These are phyloP conservation scores for Epithele typhae DNA, from an alignment of 768 basidiomycete species.

Conservation along the genomic window DNA sequence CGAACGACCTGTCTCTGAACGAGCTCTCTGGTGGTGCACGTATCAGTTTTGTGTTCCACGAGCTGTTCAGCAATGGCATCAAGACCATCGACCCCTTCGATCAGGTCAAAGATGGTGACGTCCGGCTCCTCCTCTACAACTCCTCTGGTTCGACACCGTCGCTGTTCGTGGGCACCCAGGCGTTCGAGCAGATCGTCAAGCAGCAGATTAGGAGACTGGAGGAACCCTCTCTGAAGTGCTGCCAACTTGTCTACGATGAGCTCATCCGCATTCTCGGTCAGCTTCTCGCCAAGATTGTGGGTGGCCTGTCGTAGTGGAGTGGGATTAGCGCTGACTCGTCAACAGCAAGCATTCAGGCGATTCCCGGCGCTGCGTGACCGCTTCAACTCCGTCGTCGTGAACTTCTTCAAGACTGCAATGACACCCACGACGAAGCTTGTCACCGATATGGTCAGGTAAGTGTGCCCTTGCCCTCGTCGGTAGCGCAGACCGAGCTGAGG, in stretches of 20 bases:
- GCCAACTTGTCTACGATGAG: slow-evolving; percentile 94
- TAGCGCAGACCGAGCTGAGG: too few relatives aligned
- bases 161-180: slow-evolving; percentile 93
- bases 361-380: slow-evolving; percentile 96
- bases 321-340: background rate
- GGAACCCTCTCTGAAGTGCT: slow-evolving; percentile 91
- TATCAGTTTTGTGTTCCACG: slow-evolving; percentile 99
- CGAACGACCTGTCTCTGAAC: slow-evolving; percentile 90
- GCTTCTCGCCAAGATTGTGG: slow-evolving; percentile 82
- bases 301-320: slow-evolving; percentile 22
- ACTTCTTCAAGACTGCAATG: slow-evolving; percentile 96
- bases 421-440: slow-evolving; percentile 93
- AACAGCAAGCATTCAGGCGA: slow-evolving; percentile 92
- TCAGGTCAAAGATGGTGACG: slow-evolving; percentile 98
- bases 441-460: slow-evolving; percentile 84
- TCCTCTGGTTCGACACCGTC: slow-evolving; percentile 97
- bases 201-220: slow-evolving; percentile 97
- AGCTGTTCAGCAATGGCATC: slow-evolving; percentile 95
- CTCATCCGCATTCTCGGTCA: slow-evolving; percentile 94
- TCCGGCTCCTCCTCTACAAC: slow-evolving; percentile 93
- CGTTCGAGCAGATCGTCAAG: slow-evolving; percentile 98
- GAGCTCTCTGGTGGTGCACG: slow-evolving; percentile 98
- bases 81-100: slow-evolving; percentile 97
- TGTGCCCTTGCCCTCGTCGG: too few relatives aligned
- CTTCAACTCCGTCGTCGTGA: slow-evolving; percentile 93